Evolutionary conservation across 2,329 filamentous ascomycete genomes (phyloP).

Genomic region (Sclerotinia borealis): DNA sequence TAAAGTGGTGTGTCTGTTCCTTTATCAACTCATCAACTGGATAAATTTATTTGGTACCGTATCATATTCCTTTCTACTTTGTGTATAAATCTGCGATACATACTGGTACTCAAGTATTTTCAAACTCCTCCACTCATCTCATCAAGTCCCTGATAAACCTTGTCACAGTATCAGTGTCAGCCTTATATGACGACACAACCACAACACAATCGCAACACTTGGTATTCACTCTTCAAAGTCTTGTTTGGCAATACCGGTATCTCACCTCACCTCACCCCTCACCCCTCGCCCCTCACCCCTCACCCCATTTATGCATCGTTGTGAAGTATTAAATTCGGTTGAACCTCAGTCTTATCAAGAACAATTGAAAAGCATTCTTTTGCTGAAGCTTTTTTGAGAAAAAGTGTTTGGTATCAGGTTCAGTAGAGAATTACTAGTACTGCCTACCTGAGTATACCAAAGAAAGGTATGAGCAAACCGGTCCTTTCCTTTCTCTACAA

Average conservation of each 20-base stretch:
- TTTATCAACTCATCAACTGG: too few species aligned
- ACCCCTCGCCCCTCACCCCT: not conserved
- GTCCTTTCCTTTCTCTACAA: not conserved
- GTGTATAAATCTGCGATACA: too few species aligned
- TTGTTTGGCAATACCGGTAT: not conserved
- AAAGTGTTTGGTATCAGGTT: too few species aligned
- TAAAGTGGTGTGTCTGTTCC: too few species aligned
- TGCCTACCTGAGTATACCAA: too few species aligned
- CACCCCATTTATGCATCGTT: not conserved
- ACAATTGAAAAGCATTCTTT: not conserved
- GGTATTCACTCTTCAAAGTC: not conserved
- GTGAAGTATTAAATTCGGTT: not conserved
- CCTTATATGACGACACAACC: not conserved
- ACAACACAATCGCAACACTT: too few species aligned
- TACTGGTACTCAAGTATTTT: too few species aligned
- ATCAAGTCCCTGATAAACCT: not conserved
- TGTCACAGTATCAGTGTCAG: not conserved
- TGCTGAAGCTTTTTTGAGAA: not conserved
- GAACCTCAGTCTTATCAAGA: not conserved
- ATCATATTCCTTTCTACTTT: too few species aligned
- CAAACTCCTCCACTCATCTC: not conserved
- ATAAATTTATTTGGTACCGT: too few species aligned
- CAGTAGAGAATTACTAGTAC: too few species aligned
- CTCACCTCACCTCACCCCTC: not conserved
- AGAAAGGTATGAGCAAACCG: not conserved